Evolutionary conservation across 805 yeast genomes (phyloP), one percentile per base, ranked within the genome.

Genomic region (Candida montana): DNA sequence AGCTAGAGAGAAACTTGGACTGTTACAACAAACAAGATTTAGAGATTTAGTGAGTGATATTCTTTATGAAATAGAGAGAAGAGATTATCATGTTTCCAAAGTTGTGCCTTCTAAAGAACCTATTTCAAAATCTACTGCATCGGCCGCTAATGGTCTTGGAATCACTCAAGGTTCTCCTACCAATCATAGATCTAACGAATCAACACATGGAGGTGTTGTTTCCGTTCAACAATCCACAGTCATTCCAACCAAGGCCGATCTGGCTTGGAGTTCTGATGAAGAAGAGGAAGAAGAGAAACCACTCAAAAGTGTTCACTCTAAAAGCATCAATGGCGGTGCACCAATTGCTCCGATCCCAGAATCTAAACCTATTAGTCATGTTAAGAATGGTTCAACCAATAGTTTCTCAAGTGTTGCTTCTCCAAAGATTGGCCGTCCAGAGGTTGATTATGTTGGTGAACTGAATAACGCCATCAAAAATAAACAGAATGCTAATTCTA

Each of bases 31-130:
- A 37, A 61, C 81, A 3, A 67, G 98, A 46, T 93, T 93, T 65
- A 81, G 82, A 52, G 99, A 91, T 59, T 75, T 93, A 59, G 95
- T 88, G 16, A 81, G 84, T 44, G 99, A 93, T 59, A 89, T 93
- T 33, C 69, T 84, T 33, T 86, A 68, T 59, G 99, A 93, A 62
- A 85, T 89, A 38, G 88, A 83, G 55, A 75, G 96, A 55, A 69
- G 96, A 52, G 70, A 72, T 20, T 77, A 81, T 39, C 77, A 79
- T 52, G 52, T 59, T 16, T 31, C 39, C 39, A 33, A 35, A 21
- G 13, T 55, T 28, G 15, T 18, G 11, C 17, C n/a, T 18, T 35
- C 15, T 30, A 31, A 31, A 13, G 12, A 13, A n/a, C 16, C 32
- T 10, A 33, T 16, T 11, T 13, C 32, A 17, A 35, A 16, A 31